phyloP scores from a whole-genome alignment of 306 rosid genomes.

The Bauhinia variegata region DNA sequence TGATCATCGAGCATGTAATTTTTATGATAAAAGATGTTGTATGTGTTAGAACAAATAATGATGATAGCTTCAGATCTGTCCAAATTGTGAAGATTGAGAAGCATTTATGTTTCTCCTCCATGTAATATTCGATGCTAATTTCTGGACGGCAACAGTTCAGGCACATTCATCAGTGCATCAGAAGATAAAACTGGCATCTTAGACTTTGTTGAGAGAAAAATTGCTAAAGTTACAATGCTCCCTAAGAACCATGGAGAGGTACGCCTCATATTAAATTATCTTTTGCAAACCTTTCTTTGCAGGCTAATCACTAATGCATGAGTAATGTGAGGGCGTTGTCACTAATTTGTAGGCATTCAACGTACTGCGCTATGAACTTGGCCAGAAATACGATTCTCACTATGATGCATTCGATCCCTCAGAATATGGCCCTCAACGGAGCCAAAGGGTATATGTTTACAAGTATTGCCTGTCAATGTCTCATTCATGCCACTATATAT shows the following conservation, averaged over 20 bases:
- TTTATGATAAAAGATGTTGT: background rate
- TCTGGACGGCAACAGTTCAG: constrained; percentile 51
- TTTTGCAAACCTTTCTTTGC: constrained; percentile 33
- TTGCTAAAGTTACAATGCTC: constrained; percentile 60
- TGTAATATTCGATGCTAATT: constrained; percentile 19
- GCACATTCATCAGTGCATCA: constrained; percentile 58
- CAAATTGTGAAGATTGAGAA: background rate
- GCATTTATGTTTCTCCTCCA: constrained; percentile 15
- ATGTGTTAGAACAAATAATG: constrained; percentile 21
- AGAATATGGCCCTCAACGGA: constrained; percentile 55
- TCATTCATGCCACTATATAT: background rate
- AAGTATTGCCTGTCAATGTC: background rate
- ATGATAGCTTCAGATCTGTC: background rate
- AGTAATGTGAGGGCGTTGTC: constrained; percentile 28
- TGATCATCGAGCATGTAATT: background rate
- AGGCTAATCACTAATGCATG: constrained; percentile 31
- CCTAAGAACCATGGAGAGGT: constrained; percentile 65
- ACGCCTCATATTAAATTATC: constrained; percentile 3
- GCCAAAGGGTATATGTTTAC: constrained; percentile 58
- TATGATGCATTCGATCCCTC: constrained; percentile 59
- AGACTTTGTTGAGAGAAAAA: constrained; percentile 57
- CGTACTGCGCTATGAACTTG: constrained; percentile 57
- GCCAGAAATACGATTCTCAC: constrained; percentile 71
- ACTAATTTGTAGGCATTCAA: constrained; percentile 62
- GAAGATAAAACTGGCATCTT: constrained; percentile 57